Base-by-base conservation (phyloP, 2,329 filamentous ascomycete genomes). In the Fusarium proliferatum region DNA sequence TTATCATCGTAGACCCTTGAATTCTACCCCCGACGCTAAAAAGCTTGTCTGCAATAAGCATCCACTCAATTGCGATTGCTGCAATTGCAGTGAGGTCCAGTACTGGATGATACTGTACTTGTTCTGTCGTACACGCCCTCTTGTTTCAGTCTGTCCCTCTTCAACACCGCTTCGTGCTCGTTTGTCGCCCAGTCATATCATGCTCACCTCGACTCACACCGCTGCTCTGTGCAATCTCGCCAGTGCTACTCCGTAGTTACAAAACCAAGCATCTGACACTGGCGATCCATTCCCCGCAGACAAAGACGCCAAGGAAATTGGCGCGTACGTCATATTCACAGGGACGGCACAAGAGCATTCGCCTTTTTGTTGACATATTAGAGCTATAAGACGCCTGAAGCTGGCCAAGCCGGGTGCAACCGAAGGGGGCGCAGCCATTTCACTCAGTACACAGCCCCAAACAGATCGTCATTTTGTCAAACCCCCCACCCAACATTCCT, bases 41-140 rank as follows among this genome's bases (percentile, higher is more conserved):
- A 71, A 72, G 69, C 69, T 72, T 72, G 65, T 71, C 52, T 72
- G 1, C 1, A 23, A 64, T 43, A 68, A 49, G 28, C 52, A 48
- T 46, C 41, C 41, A 45, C 36, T 46, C 21, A 7, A 26, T 43
- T 26, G 2, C 23, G 9, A 4, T 15, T 7, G 2, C 12, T 26
- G 28, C 21, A 9, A 2, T 33, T 13, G 26, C 26, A 28, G 26
- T 28, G 4, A 12, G 0, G 9, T 5, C 7, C 0, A 12, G 12
- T 41, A 41, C n/a, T 4, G 4, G 2, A 2, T 12, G 19, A 17
- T 34, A 28, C 28, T 61, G 13, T 34, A 28, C 36, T 61, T 13
- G 4, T 23, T 60, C 17, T 42, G 15, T 13, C 8, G 6, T 36
- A 26, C 58, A 59, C 36, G 28, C 58, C 58, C 39, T 30, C 36